Evolutionary conservation across 2,329 filamentous ascomycete species (phyloP), one percentile per base, ranked within the genome.

Genomic region (Ophiostoma fasciatum): DNA sequence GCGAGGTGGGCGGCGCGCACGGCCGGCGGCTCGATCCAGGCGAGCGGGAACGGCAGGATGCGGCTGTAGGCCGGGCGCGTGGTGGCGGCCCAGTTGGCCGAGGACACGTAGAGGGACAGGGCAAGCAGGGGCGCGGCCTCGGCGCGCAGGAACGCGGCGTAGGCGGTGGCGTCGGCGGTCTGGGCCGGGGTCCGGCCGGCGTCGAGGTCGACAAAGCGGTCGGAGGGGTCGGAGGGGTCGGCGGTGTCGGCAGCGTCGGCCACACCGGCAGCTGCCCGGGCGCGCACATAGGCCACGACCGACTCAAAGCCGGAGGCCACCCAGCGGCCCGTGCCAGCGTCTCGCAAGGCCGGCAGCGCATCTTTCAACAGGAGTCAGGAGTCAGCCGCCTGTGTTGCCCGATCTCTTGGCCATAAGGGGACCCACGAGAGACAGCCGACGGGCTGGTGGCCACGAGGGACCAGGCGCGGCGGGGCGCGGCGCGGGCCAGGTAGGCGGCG

Each of bases 91-190:
- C 90, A 98, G 61, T 96, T 94, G 44, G 84, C 74, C 39, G 79
- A 82, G 22, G 85, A 90, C 44, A 90, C 80, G 56, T 92, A 96
- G 47, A 96, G 77, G 35, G 78, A 87, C 39, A 94, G 74, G 48
- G 92, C 82, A 48, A 94, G 56, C 41, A 96, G 71, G 22, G 79
- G 74, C 33, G 77, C 74, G n/a, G 79, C 82, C 40, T 78, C 75
- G 19, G 76, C 71, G 52, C 76, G 66, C 46, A 94, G 61, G 56
- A 87, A 87, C 43, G 82, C 71, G 25, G 71, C 63, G 57, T 69
- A 66, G 42, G 64, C 73, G 44, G 62, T 50, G 32, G 51, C 45
- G 48, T 73, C 66, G 18, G 68, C 68, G 25, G 49, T 48, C 46
- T 64, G 60, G 6, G 49, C 42, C 20, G 56, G 42, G 14, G 51